Conservation (phyloP, 306 rosid genomes). For the Pyrus bretschneideri region DNA sequence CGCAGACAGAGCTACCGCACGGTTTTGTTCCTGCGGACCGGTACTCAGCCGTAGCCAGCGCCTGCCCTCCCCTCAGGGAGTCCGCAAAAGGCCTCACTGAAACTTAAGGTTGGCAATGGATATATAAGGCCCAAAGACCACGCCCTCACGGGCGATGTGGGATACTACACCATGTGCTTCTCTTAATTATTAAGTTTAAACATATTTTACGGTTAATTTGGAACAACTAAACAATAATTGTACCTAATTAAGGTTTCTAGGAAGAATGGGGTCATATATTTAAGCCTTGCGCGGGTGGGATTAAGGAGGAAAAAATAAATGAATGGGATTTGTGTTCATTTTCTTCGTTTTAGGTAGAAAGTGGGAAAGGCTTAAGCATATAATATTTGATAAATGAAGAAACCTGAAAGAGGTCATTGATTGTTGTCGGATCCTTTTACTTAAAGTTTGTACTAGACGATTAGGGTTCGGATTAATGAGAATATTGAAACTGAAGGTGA, state of each 20-base stretch:
- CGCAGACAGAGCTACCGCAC: too few species aligned
- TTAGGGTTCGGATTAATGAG: slow-evolving; percentile 13
- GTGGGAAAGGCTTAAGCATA: slow-evolving; percentile 24
- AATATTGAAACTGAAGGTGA: slow-evolving; percentile 2
- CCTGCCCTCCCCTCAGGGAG: too few species aligned
- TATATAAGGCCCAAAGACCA: too few species aligned
- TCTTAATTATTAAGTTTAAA: slow-evolving; percentile 14
- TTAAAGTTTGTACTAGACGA: slow-evolving; percentile 7
- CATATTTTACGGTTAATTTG: slow-evolving; percentile 10
- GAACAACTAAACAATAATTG: slow-evolving; percentile 6
- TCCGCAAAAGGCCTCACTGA: too few species aligned
- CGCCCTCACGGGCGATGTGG: too few species aligned
- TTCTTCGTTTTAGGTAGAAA: slow-evolving; percentile 20
- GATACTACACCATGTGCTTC: slow-evolving; percentile 88
- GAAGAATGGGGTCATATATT: slow-evolving; percentile 2
- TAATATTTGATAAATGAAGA: not conserved
- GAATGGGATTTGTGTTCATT: slow-evolving; percentile 19
- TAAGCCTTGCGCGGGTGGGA: slow-evolving; percentile 18
- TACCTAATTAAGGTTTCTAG: slow-evolving; percentile 22
- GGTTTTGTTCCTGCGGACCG: too few species aligned
- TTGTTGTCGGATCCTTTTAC: not conserved
- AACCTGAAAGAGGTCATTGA: slow-evolving; percentile 21
- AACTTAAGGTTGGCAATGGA: too few species aligned
- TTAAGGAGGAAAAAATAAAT: slow-evolving; percentile 9
- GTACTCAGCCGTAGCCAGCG: too few species aligned